A percentile compares a stretch with the other conserved stretches of the same genome.
These are phyloP conservation scores for Ephemerocybe angulata DNA, from an alignment of 768 basidiomycete species.

Conservation along the genomic window DNA sequence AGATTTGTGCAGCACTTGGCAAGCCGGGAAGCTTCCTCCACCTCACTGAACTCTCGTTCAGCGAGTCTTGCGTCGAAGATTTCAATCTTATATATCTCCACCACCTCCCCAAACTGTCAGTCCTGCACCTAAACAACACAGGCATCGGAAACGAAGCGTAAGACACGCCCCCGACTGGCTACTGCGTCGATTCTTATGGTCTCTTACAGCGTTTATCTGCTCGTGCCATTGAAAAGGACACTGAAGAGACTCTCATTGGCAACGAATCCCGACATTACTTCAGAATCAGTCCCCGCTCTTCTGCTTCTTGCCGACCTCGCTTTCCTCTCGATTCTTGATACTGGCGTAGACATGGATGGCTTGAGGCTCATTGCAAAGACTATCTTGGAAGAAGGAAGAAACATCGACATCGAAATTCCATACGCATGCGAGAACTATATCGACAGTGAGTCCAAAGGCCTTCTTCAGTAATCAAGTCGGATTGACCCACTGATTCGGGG, in stretches of 20 bases:
- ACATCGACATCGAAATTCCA: conserved; percentile 55
- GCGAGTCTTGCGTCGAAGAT: conserved; percentile 41
- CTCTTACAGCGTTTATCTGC: conserved; percentile 55
- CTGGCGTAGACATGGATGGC: conserved; percentile 54
- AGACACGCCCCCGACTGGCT: too few relatives aligned
- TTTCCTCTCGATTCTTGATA: conserved; percentile 51
- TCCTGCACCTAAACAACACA: conserved; percentile 47
- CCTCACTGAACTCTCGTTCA: conserved; percentile 49
- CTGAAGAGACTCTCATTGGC: conserved; percentile 51
- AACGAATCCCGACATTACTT: conserved; percentile 48
- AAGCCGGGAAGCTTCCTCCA: conserved; percentile 49
- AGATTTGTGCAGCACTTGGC: conserved; percentile 40
- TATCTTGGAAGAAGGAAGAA: conserved; percentile 13
- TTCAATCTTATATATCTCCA: conserved; percentile 50
- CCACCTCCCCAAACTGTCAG: conserved; percentile 47
- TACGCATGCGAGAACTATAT: conserved; percentile 50
- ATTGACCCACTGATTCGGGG: background rate
- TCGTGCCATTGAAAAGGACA: conserved; percentile 52
- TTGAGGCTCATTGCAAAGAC: conserved; percentile 40
- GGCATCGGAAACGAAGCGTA: conserved; percentile 63
- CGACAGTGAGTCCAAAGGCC: conserved; percentile 39
- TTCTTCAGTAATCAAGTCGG: background rate
- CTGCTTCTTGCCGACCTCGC: conserved; percentile 43
- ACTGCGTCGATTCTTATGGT: too few relatives aligned
- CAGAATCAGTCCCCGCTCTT: conserved; percentile 56